These are phyloP conservation scores for Ulota crispa DNA, from an alignment of 225 moss, liverwort and hornwort genomes.

Conservation along the genomic window DNA sequence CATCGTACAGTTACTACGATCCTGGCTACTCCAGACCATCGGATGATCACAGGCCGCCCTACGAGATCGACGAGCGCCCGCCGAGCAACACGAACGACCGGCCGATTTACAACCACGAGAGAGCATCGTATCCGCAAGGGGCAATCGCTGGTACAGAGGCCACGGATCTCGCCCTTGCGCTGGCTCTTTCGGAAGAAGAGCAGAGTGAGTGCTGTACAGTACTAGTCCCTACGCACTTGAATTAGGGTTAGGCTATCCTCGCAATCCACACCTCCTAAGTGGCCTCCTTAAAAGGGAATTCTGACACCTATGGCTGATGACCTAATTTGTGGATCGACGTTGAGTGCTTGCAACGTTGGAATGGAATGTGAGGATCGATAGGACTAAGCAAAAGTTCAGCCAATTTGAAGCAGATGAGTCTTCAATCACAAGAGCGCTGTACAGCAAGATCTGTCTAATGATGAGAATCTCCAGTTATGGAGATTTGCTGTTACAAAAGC, in stretches of 20 bases:
- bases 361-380: not conserved
- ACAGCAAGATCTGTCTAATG: not conserved
- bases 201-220: conserved; percentile 32
- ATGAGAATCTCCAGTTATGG: not conserved
- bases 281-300: not conserved
- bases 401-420: not conserved
- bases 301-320: not conserved
- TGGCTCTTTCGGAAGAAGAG: conserved; percentile 52
- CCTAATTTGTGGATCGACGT: not conserved
- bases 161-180: conserved; percentile 50
- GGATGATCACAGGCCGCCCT: conserved; percentile 5
- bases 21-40: conserved; percentile 11
- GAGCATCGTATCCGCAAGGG: conserved; percentile 24
- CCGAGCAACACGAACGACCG: conserved; percentile 40
- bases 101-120: conserved; percentile 51
- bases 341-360: not conserved
- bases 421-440: not conserved
- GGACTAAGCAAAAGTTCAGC: not conserved
- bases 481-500: not conserved
- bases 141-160: conserved; percentile 23
- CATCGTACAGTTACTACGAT: conserved; percentile 24
- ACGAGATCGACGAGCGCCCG: conserved; percentile 29
- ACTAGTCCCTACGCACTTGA: not conserved
- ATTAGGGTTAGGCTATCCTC: conserved; percentile 22
- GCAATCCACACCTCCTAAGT: not conserved